Conservation (phyloP, 306 rosid species). For the Adenanthera pavonina region DNA sequence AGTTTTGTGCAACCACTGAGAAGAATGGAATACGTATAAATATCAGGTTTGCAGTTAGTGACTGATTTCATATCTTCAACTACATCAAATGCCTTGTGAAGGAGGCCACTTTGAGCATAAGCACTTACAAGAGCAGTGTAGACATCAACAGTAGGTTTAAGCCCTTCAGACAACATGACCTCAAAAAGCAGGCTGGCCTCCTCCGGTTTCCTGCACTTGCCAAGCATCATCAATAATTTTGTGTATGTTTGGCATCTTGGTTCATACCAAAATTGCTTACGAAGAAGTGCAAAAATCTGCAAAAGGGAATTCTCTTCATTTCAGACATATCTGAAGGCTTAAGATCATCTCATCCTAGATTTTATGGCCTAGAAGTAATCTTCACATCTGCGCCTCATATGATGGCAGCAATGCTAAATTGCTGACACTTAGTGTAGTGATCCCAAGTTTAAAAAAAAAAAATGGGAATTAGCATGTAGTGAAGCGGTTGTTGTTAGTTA, state of each 20-base stretch:
- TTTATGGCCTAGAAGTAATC: neutral
- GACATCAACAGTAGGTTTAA: constrained; percentile 78
- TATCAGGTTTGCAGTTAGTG: constrained; percentile 72
- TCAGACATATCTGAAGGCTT: constrained; percentile 29
- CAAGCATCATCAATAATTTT: constrained; percentile 81
- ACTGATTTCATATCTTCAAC: constrained; percentile 85
- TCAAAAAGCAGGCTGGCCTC: constrained; percentile 74
- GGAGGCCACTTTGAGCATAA: constrained; percentile 73
- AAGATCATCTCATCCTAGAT: neutral
- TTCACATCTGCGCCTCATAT: neutral
- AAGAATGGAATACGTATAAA: constrained; percentile 75
- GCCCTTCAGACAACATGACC: constrained; percentile 80
- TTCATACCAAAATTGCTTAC: constrained; percentile 84
- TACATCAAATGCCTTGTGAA: constrained; percentile 69
- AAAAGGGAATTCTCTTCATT: constrained; percentile 6
- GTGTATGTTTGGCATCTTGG: constrained; percentile 87
- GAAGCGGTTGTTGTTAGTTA: neutral
- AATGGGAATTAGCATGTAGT: neutral
- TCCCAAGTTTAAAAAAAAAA: neutral
- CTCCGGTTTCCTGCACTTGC: constrained; percentile 79
- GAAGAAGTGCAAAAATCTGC: constrained; percentile 83
- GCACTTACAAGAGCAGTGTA: constrained; percentile 88
- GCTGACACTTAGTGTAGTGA: neutral
- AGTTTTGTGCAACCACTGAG: constrained; percentile 67
- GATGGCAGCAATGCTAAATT: neutral